A percentile compares a stretch with the other conserved stretches of the same genome.
Conservation (phyloP, 495 filamentous ascomycete species). For the Polyplosphaeria fusca region DNA sequence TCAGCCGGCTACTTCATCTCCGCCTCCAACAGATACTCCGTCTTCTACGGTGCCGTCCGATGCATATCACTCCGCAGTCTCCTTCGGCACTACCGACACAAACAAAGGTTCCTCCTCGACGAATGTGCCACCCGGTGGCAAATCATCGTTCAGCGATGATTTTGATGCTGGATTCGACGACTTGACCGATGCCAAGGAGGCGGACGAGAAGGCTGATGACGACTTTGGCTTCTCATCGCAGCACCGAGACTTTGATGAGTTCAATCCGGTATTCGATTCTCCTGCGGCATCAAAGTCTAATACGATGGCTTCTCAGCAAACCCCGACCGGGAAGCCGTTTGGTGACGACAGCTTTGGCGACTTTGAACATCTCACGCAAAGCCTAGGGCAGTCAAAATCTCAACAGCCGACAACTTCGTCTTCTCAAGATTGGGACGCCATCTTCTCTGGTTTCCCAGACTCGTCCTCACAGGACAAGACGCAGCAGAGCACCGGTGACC, state of each 20-base stretch:
- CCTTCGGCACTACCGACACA: constrained; percentile 29
- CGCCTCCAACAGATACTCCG: constrained; percentile 33
- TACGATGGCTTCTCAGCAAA: constrained; percentile 57
- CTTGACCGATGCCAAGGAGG: constrained; percentile 84
- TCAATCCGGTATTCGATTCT: constrained; percentile 64
- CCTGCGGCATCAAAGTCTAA: constrained; percentile 46
- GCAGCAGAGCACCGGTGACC: constrained; percentile 10
- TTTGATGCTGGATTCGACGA: constrained; percentile 91
- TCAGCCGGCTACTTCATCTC: constrained; percentile 29
- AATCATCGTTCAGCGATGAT: constrained; percentile 54
- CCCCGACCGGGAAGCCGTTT: constrained; percentile 52
- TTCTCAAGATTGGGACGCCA: constrained; percentile 89
- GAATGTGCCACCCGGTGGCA: constrained; percentile 40
- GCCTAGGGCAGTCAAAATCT: constrained; percentile 36
- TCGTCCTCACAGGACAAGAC: constrained; percentile 43
- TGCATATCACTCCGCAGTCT: constrained; percentile 41
- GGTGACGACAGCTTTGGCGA: constrained; percentile 51
- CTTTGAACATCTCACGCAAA: constrained; percentile 42
- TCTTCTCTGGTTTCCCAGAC: constrained; percentile 82
- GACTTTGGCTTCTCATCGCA: constrained; percentile 48
- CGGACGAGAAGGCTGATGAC: constrained; percentile 65
- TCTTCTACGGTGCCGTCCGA: constrained; percentile 38
- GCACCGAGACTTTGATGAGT: constrained; percentile 55
- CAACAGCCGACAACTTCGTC: constrained; percentile 40
- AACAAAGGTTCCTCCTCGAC: constrained; percentile 33